phyloP scores from a whole-genome alignment of 108 stramenopile genomes.

The Fragilariopsis cylindrus region DNA sequence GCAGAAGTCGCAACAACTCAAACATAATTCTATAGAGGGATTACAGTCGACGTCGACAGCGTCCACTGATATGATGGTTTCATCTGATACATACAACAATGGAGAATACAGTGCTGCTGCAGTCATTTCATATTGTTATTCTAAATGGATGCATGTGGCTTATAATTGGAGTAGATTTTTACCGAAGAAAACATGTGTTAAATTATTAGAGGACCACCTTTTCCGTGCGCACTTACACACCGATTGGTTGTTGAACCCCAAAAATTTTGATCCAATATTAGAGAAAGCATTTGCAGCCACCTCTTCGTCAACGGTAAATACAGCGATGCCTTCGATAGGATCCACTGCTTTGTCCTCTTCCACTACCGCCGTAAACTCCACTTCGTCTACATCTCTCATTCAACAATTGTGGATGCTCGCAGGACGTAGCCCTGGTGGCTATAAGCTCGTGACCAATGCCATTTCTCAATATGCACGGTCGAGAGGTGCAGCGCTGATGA shows the following conservation, averaged over 20 bases:
- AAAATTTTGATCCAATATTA: conserved; percentile 43
- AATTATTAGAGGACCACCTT: conserved; percentile 39
- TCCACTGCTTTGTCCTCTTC: not conserved
- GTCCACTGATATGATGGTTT: not conserved
- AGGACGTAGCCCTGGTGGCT: conserved; percentile 36
- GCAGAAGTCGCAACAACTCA: conserved; percentile 24
- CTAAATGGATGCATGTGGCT: conserved; percentile 43
- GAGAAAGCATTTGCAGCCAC: conserved; percentile 27
- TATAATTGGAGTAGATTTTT: conserved; percentile 31
- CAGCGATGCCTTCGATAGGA: not conserved
- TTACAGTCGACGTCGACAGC: not conserved
- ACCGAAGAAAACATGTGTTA: conserved; percentile 33
- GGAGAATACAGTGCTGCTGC: conserved; percentile 26
- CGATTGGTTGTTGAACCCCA: conserved; percentile 36
- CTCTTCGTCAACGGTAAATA: not conserved
- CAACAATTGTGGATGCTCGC: conserved; percentile 50
- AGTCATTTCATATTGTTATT: conserved; percentile 30
- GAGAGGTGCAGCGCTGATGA: conserved; percentile 29
- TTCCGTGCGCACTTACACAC: conserved; percentile 33
- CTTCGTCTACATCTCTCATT: conserved; percentile 19
- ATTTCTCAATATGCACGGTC: conserved; percentile 43
- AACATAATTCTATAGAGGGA: conserved; percentile 1
- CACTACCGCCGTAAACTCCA: not conserved
- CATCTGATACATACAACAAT: not conserved
- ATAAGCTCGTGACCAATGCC: conserved; percentile 32